Conservation (phyloP, 495 filamentous ascomycete genomes). For the Trichodelitschia bisporula region DNA sequence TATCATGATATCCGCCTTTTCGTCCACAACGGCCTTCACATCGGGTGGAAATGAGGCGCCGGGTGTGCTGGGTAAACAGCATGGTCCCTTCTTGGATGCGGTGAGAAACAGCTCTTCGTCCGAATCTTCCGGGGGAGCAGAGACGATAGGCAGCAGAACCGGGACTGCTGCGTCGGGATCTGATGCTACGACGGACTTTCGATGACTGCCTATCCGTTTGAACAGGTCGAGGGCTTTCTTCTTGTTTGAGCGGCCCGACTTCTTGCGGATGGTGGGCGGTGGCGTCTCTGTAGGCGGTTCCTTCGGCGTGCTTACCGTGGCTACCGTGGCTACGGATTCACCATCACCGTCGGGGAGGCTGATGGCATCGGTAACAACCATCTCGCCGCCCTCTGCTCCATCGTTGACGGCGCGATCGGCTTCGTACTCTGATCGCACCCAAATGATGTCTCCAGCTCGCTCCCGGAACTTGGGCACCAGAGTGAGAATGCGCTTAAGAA, state of each 20-base stretch:
- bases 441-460: slow-evolving; percentile 51
- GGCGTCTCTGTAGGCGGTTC: too few species aligned
- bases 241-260: slow-evolving; percentile 3
- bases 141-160: too few species aligned
- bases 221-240: slow-evolving; percentile 10
- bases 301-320: not conserved
- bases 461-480: slow-evolving; percentile 54
- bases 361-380: slow-evolving; percentile 16
- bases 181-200: too few species aligned
- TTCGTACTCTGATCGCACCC: slow-evolving; percentile 60
- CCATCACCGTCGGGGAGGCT: slow-evolving; percentile 3
- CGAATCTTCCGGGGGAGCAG: slow-evolving; percentile 9
- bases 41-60: slow-evolving; percentile 44
- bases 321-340: not conserved
- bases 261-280: too few species aligned
- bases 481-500: slow-evolving; percentile 37
- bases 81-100: slow-evolving; percentile 18
- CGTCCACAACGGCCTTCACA: slow-evolving; percentile 22
- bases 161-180: too few species aligned
- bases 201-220: slow-evolving; percentile 8
- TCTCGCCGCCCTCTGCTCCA: slow-evolving; percentile 18
- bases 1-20: slow-evolving; percentile 32
- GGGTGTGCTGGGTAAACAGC: slow-evolving; percentile 33
- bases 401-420: slow-evolving; percentile 27
- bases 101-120: slow-evolving; percentile 39